A percentile compares a stretch with the other conserved stretches of the same genome.
Evolutionary conservation across 306 rosid species (phyloP).

Genomic region (Arachis stenosperma): DNA sequence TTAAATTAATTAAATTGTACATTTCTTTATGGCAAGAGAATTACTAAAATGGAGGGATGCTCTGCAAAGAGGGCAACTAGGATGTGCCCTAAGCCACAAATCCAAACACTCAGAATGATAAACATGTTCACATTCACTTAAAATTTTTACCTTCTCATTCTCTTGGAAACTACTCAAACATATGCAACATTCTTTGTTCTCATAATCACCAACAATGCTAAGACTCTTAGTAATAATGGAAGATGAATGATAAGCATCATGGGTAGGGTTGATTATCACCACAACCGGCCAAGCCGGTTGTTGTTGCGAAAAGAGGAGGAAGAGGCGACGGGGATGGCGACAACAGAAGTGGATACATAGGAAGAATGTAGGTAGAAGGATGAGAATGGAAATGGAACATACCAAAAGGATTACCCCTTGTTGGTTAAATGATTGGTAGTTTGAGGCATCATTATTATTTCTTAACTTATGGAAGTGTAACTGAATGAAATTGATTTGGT

Average conservation of each 20-base stretch:
- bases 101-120: constrained; percentile 57
- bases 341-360: constrained; percentile 23
- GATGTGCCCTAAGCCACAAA: constrained; percentile 44
- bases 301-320: not conserved
- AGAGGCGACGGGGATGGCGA: not conserved
- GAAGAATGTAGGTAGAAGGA: constrained; percentile 37
- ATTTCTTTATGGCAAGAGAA: not conserved
- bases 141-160: constrained; percentile 45
- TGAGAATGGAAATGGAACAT: constrained; percentile 21
- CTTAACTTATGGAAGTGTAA: constrained; percentile 33
- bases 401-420: constrained; percentile 34
- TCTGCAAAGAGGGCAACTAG: constrained; percentile 62
- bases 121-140: constrained; percentile 46
- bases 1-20: no score
- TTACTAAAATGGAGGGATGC: constrained; percentile 30
- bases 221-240: constrained; percentile 1
- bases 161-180: constrained; percentile 50
- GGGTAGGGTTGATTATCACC: not conserved
- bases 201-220: constrained; percentile 11
- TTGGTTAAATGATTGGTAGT: constrained; percentile 22
- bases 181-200: constrained; percentile 48
- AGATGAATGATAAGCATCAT: not conserved
- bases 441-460: constrained; percentile 11
- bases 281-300: not conserved
- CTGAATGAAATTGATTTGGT: constrained; percentile 24